Conservation (phyloP, 495 filamentous ascomycete genomes). For the Cudoniella acicularis region DNA sequence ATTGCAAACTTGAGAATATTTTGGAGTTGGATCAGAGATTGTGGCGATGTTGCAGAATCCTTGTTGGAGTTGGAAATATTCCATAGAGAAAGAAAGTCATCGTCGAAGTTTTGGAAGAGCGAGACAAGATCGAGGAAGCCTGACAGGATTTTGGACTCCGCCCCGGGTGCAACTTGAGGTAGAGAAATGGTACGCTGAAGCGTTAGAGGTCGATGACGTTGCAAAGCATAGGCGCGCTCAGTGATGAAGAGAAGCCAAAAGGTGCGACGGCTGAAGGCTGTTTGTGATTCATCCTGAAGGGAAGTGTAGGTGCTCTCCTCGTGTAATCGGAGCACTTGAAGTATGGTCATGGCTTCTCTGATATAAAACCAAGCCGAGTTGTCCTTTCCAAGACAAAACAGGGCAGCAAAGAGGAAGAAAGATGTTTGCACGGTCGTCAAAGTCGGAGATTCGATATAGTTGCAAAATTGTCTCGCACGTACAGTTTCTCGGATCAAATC, state of each 20-base stretch:
- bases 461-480: constrained; percentile 4
- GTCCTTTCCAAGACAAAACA: constrained; percentile 12
- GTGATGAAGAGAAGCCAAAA: constrained; percentile 26
- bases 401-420: constrained; percentile 31
- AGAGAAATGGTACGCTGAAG: constrained; percentile 17
- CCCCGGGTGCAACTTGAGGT: constrained; percentile 4
- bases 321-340: constrained; percentile 16
- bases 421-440: constrained; percentile 24
- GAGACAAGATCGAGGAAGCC: constrained; percentile 15
- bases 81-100: constrained; percentile 15
- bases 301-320: constrained; percentile 14
- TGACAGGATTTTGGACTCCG: constrained; percentile 9
- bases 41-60: constrained; percentile 1
- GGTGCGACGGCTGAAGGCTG: constrained; percentile 10
- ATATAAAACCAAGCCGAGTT: constrained; percentile 21
- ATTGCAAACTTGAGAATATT: constrained; percentile 5
- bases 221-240: constrained; percentile 21
- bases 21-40: constrained; percentile 9
- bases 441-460: constrained; percentile 6
- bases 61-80: constrained; percentile 3
- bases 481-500: constrained; percentile 8
- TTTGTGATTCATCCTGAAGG: not conserved
- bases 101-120: constrained; percentile 16
- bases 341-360: constrained; percentile 22
- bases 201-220: constrained; percentile 16